These are phyloP conservation scores for Tylopilus sp. DNA, from an alignment of 768 basidiomycete species.

Conservation along the genomic window DNA sequence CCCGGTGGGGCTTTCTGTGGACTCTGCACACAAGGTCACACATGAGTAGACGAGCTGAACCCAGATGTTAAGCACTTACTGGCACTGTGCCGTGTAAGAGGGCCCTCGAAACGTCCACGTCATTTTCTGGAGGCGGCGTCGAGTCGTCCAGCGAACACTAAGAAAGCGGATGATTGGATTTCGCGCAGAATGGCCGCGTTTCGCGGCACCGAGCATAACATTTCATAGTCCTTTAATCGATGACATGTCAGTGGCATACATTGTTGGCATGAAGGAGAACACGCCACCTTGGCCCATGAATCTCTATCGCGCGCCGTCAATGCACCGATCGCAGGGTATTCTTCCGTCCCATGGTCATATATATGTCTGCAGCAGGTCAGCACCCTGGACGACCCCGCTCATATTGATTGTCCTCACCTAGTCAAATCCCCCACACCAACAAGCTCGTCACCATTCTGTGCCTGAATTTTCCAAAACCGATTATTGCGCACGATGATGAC, in stretches of 20 bases:
- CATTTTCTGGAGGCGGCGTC: slow-evolving; percentile 38
- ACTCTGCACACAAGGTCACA: no score
- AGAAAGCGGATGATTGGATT: slow-evolving; percentile 84
- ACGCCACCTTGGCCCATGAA: slow-evolving; percentile 77
- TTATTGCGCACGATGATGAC: slow-evolving; percentile 84
- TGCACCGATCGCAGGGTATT: slow-evolving; percentile 73
- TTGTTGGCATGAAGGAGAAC: neutral
- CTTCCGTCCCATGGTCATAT: slow-evolving; percentile 56
- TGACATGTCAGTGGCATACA: neutral
- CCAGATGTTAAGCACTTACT: slow-evolving; percentile 32
- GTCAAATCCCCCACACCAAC: slow-evolving; percentile 64
- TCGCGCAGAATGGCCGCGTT: slow-evolving; percentile 65
- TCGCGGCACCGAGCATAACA: slow-evolving; percentile 52
- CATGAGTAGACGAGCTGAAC: neutral
- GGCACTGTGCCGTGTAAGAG: slow-evolving; percentile 78
- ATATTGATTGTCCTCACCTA: slow-evolving; percentile 39
- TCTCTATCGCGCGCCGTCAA: slow-evolving; percentile 80
- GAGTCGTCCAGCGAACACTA: slow-evolving; percentile 76
- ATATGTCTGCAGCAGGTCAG: slow-evolving; percentile 51
- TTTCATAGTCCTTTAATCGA: slow-evolving; percentile 54
- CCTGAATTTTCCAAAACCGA: slow-evolving; percentile 80
- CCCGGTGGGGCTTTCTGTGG: slow-evolving; percentile 19
- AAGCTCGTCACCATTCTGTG: slow-evolving; percentile 50
- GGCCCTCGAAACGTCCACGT: slow-evolving; percentile 60
- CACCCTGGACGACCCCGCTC: neutral